Conservation (phyloP, 225 moss, liverwort and hornwort genomes). For the Rhytidiadelphus loreus region DNA sequence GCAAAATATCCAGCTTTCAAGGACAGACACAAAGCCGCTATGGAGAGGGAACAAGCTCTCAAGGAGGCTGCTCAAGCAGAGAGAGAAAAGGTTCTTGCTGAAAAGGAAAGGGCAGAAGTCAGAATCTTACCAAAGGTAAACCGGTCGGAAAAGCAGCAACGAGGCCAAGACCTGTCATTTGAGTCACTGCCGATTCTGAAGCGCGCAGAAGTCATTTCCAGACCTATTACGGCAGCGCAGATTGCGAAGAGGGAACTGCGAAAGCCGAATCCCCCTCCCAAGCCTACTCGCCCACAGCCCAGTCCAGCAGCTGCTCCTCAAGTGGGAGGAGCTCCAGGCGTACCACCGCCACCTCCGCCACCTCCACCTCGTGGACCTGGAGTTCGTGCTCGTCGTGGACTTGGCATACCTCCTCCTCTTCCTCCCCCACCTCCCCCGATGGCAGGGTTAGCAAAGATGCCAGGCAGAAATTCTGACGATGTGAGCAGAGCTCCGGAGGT, state of each 20-base stretch:
- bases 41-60: constrained; percentile 57
- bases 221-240: constrained; percentile 37
- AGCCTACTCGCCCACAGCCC: constrained; percentile 12
- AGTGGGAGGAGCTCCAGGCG: constrained; percentile 2
- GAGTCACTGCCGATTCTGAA: not conserved
- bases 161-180: not conserved
- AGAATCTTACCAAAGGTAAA: constrained; percentile 27
- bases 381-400: not conserved
- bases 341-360: constrained; percentile 16
- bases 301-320: not conserved
- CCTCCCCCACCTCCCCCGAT: constrained; percentile 29
- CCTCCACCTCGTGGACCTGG: constrained; percentile 12
- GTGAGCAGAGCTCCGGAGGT: constrained; percentile 77
- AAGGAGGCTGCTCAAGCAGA: constrained; percentile 63
- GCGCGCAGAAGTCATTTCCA: constrained; percentile 13
- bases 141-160: not conserved
- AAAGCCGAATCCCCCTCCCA: constrained; percentile 67
- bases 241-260: constrained; percentile 56
- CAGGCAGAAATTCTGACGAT: constrained; percentile 14
- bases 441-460: constrained; percentile 17
- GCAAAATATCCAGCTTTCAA: constrained; percentile 74
- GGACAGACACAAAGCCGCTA: constrained; percentile 68
- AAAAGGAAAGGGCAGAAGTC: constrained; percentile 48
- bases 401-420: constrained; percentile 21
- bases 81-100: constrained; percentile 42